Evolutionary conservation across 176 grass and related monocot species (phyloP).

Genomic region (Miscanthus lutarioriparius): DNA sequence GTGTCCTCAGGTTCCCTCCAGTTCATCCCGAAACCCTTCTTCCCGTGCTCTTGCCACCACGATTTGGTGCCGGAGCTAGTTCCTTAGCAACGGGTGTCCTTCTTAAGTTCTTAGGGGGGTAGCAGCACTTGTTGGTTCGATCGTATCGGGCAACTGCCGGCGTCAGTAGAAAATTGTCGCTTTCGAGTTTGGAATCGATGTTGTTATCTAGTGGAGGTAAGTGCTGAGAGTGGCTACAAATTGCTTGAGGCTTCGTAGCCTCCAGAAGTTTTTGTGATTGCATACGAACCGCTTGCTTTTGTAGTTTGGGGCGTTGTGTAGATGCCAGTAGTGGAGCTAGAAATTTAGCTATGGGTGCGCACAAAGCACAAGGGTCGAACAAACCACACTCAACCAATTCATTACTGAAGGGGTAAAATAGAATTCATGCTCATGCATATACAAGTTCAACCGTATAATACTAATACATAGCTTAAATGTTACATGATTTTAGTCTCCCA

Average conservation of each 20-base stretch:
- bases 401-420: not conserved
- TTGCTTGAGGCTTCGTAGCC: not conserved
- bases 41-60: not conserved
- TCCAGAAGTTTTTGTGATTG: not conserved
- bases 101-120: too few species aligned
- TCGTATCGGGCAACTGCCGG: not conserved
- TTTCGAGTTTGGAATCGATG: not conserved
- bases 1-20: conserved; percentile 67
- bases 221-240: not conserved
- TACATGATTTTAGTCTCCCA: not conserved
- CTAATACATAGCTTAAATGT: not conserved
- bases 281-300: not conserved
- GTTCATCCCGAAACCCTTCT: not conserved
- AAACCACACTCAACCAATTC: not conserved
- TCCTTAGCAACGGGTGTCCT: not conserved
- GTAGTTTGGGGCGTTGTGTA: not conserved
- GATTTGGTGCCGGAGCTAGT: not conserved
- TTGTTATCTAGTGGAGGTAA: not conserved
- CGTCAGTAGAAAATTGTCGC: not conserved
- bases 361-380: not conserved
- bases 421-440: not conserved
- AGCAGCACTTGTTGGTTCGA: not conserved
- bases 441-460: not conserved
- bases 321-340: not conserved
- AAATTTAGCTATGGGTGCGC: not conserved